Base-by-base conservation (phyloP, 2,329 filamentous ascomycete species). In the Trichoderma sp. region DNA sequence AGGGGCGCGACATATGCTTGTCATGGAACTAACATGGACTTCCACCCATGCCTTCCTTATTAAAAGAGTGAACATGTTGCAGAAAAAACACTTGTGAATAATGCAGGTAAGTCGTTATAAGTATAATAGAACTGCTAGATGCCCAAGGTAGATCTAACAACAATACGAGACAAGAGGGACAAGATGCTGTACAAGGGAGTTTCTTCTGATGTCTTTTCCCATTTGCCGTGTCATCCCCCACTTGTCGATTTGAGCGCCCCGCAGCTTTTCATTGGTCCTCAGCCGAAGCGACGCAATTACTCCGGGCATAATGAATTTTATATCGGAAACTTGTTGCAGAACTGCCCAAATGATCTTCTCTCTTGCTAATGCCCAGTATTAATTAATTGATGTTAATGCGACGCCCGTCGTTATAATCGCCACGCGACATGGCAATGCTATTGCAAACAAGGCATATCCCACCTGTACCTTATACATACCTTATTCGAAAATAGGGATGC, bases 241-340 rank as follows among this genome's bases (percentile, higher is more conserved):
- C 77, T 79, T 74, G 75, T 70, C 78, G 77, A 77, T 75, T 77
- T 75, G 71, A 76, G 73, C 77, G 78, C 77, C 79, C 79, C 79
- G 77, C 79, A 74, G 74, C 71, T 73, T 68, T 73, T 69, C 71
- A 76, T 77, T 76, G 75, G 75, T 58, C 56, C 26, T 70, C 53
- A 26, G 15, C 47, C 30, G 60, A 36, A 36, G 32, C 60, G 18
- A 63, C 60, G 24, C 60, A 63, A 43, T 63, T n/a, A 62, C n/a
- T n/a, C 28, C 56, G 60, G 15, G 60, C 8, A 26, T 43, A 21
- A 21, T 7, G 34, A 32, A 15, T 36, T 15, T 34, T 24, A 53
- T 53, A 53, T 53, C n/a, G n/a, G 43, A 51, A 51, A 43, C 39
- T 43, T 7, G 39, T 43, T 43, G 39, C 39, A 43, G 39, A 43